Evolutionary conservation across 2,329 filamentous ascomycete species (phyloP).

Genomic region (Colletotrichum sp.): DNA sequence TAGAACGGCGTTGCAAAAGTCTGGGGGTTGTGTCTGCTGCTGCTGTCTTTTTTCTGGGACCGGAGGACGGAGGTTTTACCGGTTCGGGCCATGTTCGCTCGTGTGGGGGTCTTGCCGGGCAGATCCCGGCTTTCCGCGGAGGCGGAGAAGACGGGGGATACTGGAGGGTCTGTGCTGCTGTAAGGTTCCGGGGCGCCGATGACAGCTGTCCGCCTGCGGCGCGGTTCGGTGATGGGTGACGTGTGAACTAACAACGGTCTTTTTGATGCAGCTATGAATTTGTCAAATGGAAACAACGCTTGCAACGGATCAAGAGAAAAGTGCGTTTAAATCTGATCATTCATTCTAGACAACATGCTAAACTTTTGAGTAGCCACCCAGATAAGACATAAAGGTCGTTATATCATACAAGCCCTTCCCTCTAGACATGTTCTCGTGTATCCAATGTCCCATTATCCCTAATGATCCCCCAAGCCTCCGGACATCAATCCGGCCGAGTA

Average conservation of each 20-base stretch:
- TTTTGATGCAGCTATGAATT: background rate
- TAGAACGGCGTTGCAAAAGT: background rate
- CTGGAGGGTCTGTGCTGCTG: background rate
- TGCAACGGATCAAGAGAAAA: background rate
- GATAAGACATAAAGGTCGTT: background rate
- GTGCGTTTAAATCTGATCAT: background rate
- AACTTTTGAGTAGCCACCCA: background rate
- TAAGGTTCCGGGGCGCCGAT: background rate
- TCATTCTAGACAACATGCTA: background rate
- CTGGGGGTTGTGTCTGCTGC: background rate
- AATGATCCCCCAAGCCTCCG: background rate
- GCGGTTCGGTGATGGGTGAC: background rate
- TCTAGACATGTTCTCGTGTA: background rate
- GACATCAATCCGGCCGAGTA: background rate
- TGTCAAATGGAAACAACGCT: background rate
- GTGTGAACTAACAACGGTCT: background rate
- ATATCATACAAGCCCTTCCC: background rate
- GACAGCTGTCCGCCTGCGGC: background rate
- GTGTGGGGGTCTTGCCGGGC: slow-evolving; percentile 6
- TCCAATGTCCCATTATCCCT: background rate
- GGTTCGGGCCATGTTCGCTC: background rate
- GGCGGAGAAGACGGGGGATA: background rate
- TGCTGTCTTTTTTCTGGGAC: background rate
- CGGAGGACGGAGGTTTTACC: slow-evolving; percentile 8
- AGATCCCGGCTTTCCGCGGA: background rate